phyloP scores from a whole-genome alignment of 371 early-diverging fungal genomes.

The Synchytrium microbalum region DNA sequence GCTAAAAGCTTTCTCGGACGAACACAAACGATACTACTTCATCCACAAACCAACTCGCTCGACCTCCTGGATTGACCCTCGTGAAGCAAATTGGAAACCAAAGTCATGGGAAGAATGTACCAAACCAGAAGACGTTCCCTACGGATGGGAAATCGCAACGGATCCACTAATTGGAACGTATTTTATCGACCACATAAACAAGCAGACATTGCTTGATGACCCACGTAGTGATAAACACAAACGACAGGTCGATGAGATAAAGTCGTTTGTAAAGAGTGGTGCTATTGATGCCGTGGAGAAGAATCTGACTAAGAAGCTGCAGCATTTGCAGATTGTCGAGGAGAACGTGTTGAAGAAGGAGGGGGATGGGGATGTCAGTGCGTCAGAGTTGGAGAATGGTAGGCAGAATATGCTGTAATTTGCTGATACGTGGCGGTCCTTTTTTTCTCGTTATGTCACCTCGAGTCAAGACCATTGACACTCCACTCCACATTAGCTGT shows the following conservation, averaged over 20 bases:
- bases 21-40: neutral
- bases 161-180: neutral
- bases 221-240: neutral
- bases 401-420: neutral
- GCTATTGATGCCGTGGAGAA: neutral
- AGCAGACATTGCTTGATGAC: neutral
- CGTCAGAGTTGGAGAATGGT: neutral
- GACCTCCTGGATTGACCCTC: neutral
- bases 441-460: neutral
- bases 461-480: too few relatives aligned
- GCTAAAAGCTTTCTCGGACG: neutral
- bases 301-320: neutral
- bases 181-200: conserved; percentile 6
- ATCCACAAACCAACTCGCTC: neutral
- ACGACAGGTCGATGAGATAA: conserved; percentile 1
- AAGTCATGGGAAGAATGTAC: neutral
- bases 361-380: neutral
- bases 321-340: neutral
- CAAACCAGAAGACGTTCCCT: neutral
- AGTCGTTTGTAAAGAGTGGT: neutral
- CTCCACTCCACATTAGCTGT: neutral
- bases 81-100: neutral
- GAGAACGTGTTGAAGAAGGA: neutral
- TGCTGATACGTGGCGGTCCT: neutral
- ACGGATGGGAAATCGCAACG: neutral